A percentile compares a stretch with the other conserved stretches of the same genome.
Evolutionary conservation across 164 flowering plant genomes (phyloP).

Genomic region (Protea cynaroides): DNA sequence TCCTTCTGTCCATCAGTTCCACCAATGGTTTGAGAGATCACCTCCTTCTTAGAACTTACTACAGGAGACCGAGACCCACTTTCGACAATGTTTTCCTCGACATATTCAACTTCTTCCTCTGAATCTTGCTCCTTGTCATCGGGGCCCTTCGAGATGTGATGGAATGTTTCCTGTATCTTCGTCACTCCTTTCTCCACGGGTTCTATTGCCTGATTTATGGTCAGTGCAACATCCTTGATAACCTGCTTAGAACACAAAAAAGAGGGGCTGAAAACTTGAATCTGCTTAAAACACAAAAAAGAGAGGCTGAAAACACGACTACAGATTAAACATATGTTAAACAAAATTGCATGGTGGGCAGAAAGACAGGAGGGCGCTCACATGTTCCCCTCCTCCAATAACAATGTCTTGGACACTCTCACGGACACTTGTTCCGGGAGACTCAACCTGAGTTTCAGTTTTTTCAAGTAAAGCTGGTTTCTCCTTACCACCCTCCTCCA

Average conservation of each 20-base stretch:
- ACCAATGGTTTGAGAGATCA: not conserved
- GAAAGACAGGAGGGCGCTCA: conserved; percentile 21
- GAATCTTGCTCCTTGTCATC: conserved; percentile 27
- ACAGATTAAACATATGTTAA: not conserved
- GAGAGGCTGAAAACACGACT: not conserved
- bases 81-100: conserved; percentile 20
- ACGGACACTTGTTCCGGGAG: conserved; percentile 76
- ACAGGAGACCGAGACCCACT: conserved; percentile 15
- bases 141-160: conserved; percentile 30
- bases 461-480: conserved; percentile 44
- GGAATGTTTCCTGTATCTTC: conserved; percentile 76
- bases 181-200: conserved; percentile 83
- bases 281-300: conserved; percentile 32
- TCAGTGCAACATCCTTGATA: conserved; percentile 80
- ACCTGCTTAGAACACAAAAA: conserved; percentile 40
- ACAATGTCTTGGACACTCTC: conserved; percentile 82
- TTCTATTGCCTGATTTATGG: conserved; percentile 83
- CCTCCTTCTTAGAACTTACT: conserved; percentile 12
- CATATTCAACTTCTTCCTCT: conserved; percentile 31
- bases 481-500: conserved; percentile 39
- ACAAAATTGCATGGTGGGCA: not conserved
- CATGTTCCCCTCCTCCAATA: conserved; percentile 58
- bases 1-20: conserved; percentile 3
- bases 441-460: conserved; percentile 48
- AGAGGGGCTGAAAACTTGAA: conserved; percentile 11